These are phyloP conservation scores for Domatiomyces catenatus DNA, from an alignment of 2,329 filamentous ascomycete genomes.

Conservation along the genomic window DNA sequence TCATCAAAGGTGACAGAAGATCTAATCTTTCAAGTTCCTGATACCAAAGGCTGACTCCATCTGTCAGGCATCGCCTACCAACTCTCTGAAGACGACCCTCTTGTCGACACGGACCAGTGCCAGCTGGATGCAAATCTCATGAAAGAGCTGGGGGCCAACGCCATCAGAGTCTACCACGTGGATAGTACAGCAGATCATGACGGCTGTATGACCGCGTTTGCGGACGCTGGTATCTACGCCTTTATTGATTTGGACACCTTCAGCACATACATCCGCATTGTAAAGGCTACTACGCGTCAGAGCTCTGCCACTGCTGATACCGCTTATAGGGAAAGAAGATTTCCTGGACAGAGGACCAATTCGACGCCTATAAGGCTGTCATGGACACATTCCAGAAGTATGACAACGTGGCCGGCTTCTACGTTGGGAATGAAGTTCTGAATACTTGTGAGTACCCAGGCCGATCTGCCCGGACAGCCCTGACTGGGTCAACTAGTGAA, in stretches of 20 bases:
- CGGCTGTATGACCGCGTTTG: constrained; percentile 67
- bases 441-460: constrained; percentile 30
- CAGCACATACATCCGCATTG: constrained; percentile 29
- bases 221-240: constrained; percentile 66
- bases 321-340: constrained; percentile 36
- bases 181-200: constrained; percentile 55
- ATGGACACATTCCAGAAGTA: constrained; percentile 65
- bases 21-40: constrained; percentile 1
- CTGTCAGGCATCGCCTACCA: constrained; percentile 56
- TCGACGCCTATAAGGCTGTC: constrained; percentile 51
- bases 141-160: constrained; percentile 65
- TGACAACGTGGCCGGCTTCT: constrained; percentile 69
- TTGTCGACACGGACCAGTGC: constrained; percentile 63
- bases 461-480: neutral
- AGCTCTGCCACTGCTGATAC: neutral
- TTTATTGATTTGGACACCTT: constrained; percentile 60
- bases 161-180: constrained; percentile 80
- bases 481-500: constrained; percentile 21
- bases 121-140: constrained; percentile 59
- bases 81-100: constrained; percentile 53
- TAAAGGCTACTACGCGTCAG: constrained; percentile 15
- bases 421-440: constrained; percentile 77
- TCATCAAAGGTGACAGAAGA: constrained; percentile 51
- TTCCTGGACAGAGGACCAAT: constrained; percentile 59
- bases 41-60: constrained; percentile 4